Conservation (phyloP, 495 filamentous ascomycete species). For the Aspergillus saccharolyticus region DNA sequence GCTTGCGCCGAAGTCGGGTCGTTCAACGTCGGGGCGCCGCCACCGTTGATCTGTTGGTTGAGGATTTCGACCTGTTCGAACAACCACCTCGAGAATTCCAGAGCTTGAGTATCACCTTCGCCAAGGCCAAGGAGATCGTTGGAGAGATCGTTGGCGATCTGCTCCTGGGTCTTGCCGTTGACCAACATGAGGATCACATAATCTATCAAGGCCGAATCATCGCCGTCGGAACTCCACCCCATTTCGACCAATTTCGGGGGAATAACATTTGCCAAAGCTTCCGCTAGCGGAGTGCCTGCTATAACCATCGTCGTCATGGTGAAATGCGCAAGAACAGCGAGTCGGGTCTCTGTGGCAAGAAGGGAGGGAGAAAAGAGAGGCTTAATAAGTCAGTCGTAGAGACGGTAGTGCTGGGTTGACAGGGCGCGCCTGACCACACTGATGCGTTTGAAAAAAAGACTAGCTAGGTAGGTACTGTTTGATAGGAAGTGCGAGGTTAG, state of each 20-base stretch:
- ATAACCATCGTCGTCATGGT: constrained; percentile 69
- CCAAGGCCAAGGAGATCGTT: constrained; percentile 81
- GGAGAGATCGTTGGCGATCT: constrained; percentile 83
- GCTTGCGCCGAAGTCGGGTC: constrained; percentile 24
- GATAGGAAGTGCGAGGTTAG: too few species aligned
- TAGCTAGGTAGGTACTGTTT: background rate
- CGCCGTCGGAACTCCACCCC: constrained; percentile 79
- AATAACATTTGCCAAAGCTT: constrained; percentile 71
- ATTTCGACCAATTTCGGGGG: constrained; percentile 94
- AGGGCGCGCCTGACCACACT: background rate
- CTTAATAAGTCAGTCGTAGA: background rate
- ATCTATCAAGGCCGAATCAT: constrained; percentile 82
- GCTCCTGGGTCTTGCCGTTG: constrained; percentile 85
- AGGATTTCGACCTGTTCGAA: constrained; percentile 76
- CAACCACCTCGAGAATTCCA: constrained; percentile 83
- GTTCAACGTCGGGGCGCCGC: constrained; percentile 18
- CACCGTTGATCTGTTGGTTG: constrained; percentile 56
- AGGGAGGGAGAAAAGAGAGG: background rate
- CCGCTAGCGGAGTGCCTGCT: constrained; percentile 72
- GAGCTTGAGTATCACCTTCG: constrained; percentile 75
- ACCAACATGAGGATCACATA: constrained; percentile 96
- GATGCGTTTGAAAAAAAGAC: background rate
- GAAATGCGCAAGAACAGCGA: constrained; percentile 2
- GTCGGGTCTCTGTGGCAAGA: background rate
- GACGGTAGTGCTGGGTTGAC: background rate